phyloP scores from a whole-genome alignment of 352 stramenopile species.

The Phytophthora ohioensis region DNA sequence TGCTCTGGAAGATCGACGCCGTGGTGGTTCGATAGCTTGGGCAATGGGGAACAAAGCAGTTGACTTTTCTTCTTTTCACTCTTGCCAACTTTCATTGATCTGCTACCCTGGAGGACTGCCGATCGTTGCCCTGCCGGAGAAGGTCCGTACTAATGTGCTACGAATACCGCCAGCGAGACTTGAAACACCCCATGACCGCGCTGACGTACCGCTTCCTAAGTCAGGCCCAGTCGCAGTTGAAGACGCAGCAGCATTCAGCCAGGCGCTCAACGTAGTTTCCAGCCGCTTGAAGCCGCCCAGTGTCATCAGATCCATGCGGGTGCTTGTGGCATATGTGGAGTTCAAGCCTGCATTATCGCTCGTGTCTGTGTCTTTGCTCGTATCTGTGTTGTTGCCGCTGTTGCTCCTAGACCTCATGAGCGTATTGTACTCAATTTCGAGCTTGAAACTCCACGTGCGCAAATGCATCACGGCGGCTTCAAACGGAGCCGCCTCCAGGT shows the following conservation, averaged over 20 bases:
- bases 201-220: slow-evolving; percentile 24
- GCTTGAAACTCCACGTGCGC: slow-evolving; percentile 52
- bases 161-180: slow-evolving; percentile 41
- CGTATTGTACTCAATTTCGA: slow-evolving; percentile 67
- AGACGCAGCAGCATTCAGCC: slow-evolving; percentile 34
- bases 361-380: slow-evolving; percentile 20
- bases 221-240: slow-evolving; percentile 6
- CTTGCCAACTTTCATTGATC: background rate
- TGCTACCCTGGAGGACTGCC: slow-evolving; percentile 15
- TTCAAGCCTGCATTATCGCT: slow-evolving; percentile 5
- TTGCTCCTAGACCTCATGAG: slow-evolving; percentile 25
- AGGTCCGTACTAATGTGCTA: slow-evolving; percentile 42
- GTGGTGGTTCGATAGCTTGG: slow-evolving; percentile 27
- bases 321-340: slow-evolving; percentile 2
- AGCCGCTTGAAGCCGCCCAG: slow-evolving; percentile 53
- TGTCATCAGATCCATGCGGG: slow-evolving; percentile 38
- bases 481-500: slow-evolving; percentile 50
- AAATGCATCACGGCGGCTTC: slow-evolving; percentile 59
- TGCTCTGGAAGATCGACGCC: slow-evolving; percentile 55
- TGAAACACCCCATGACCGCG: slow-evolving; percentile 34
- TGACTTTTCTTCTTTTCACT: background rate
- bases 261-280: slow-evolving; percentile 45
- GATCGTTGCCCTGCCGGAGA: slow-evolving; percentile 34
- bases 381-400: slow-evolving; percentile 28
- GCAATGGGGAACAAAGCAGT: background rate